Conservation (phyloP, 179 eudicot genomes). For the Beta macrorhiza region DNA sequence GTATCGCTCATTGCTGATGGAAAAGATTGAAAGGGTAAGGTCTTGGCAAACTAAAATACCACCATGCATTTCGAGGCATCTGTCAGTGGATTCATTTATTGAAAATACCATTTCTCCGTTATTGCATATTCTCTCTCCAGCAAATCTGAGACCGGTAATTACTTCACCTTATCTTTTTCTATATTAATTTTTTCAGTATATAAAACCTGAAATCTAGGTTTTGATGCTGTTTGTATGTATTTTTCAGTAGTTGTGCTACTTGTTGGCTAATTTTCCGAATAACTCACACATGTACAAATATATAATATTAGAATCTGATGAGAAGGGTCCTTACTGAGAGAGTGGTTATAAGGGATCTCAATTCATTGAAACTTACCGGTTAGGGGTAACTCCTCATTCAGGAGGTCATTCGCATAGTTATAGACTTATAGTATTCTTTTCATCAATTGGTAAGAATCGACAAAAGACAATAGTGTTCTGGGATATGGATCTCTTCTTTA, state of each 20-base stretch:
- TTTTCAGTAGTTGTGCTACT: not conserved
- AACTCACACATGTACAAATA: not conserved
- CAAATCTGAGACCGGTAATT: constrained; percentile 87
- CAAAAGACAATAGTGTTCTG: not conserved
- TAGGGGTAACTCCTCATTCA: not conserved
- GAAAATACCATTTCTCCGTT: constrained; percentile 77
- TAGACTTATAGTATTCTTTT: not conserved
- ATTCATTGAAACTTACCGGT: not conserved
- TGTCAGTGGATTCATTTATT: constrained; percentile 66
- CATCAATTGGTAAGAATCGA: not conserved
- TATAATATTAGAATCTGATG: not conserved
- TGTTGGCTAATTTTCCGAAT: not conserved
- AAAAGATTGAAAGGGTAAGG: constrained; percentile 62
- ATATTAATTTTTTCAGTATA: not conserved
- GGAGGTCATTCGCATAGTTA: not conserved
- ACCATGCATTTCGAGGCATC: constrained; percentile 84
- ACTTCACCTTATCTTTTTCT: constrained; percentile 21
- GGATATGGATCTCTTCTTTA: not conserved
- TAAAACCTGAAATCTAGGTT: not conserved
- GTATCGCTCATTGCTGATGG: constrained; percentile 59
- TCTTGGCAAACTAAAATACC: constrained; percentile 66
- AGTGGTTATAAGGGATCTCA: not conserved
- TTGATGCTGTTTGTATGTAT: not conserved
- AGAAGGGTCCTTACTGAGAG: constrained; percentile 4
- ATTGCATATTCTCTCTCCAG: constrained; percentile 85